These are phyloP conservation scores for Fagopyrum esculentum DNA, from an alignment of 148 eudicot genomes.

Conservation along the genomic window DNA sequence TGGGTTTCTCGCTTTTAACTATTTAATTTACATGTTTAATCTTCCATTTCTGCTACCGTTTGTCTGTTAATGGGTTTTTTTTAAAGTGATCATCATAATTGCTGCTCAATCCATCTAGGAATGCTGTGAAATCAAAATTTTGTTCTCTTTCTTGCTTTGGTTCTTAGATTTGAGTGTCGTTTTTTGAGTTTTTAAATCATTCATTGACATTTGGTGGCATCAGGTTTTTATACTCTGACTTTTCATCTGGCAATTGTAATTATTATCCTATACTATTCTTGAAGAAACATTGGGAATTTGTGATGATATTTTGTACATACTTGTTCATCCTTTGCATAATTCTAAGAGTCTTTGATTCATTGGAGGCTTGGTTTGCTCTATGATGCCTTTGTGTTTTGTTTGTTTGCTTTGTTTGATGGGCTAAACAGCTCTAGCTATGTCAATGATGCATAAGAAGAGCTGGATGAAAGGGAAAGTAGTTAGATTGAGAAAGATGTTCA, in stretches of 20 bases:
- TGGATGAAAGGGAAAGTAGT: slow-evolving; percentile 27
- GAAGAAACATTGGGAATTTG: neutral
- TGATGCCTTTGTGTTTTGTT: neutral
- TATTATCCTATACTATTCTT: neutral
- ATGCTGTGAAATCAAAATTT: neutral
- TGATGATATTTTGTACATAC: neutral
- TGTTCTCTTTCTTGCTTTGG: neutral
- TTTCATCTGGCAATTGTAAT: neutral
- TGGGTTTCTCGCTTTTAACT: neutral
- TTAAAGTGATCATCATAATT: neutral
- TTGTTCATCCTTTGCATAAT: neutral
- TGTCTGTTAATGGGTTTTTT: neutral
- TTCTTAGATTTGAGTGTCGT: neutral
- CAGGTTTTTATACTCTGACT: neutral
- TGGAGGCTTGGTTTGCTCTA: neutral
- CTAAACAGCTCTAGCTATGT: neutral
- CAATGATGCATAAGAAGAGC: slow-evolving; percentile 44
- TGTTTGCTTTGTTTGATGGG: neutral
- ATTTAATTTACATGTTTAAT: neutral
- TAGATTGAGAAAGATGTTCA: slow-evolving; percentile 54
- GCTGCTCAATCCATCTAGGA: neutral
- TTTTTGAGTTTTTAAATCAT: neutral
- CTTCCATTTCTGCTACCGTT: neutral
- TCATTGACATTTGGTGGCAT: neutral
- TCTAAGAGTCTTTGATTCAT: neutral